Percentiles rank a stretch among this genome's conserved stretches.
Evolutionary conservation across 1,284 basidiomycete genomes (phyloP).

Genomic region (Phylloboletellus chloephorus): DNA sequence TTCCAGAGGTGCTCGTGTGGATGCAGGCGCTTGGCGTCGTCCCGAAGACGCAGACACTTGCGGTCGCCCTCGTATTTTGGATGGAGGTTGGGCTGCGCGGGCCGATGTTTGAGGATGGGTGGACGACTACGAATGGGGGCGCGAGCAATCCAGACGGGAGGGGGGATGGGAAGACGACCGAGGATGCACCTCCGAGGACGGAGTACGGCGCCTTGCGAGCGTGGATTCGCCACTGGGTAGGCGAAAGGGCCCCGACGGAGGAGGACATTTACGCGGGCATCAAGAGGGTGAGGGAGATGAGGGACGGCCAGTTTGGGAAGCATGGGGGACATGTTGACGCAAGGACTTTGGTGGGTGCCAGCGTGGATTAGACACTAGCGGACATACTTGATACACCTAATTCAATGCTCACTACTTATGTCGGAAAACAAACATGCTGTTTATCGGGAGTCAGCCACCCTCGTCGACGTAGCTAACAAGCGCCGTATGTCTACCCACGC

Average conservation of each 20-base stretch:
- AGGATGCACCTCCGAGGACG: constrained; percentile 12
- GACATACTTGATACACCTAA: too few species aligned
- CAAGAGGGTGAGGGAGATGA: constrained; percentile 28
- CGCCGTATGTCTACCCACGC: too few species aligned
- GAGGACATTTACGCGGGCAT: constrained; percentile 29
- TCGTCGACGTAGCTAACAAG: too few species aligned
- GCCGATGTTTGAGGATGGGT: constrained; percentile 47
- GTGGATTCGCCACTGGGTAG: constrained; percentile 71
- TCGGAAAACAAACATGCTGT: too few species aligned
- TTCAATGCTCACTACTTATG: too few species aligned
- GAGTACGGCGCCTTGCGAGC: constrained; percentile 35
- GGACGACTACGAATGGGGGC: constrained; percentile 36
- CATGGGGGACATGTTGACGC: constrained; percentile 7
- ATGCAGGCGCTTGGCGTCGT: constrained; percentile 58
- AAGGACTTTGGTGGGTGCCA: background rate
- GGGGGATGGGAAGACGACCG: constrained; percentile 17
- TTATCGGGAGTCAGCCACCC: too few species aligned
- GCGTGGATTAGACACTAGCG: too few species aligned
- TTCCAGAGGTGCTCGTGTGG: constrained; percentile 72
- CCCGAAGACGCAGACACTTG: constrained; percentile 54
- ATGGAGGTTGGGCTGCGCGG: constrained; percentile 61
- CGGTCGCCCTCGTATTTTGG: constrained; percentile 63
- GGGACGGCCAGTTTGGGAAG: constrained; percentile 19
- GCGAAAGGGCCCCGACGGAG: constrained; percentile 49
- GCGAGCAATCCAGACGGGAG: constrained; percentile 33